phyloP scores from a whole-genome alignment of 2,329 filamentous ascomycete species.

The Fusarium avenaceum region DNA sequence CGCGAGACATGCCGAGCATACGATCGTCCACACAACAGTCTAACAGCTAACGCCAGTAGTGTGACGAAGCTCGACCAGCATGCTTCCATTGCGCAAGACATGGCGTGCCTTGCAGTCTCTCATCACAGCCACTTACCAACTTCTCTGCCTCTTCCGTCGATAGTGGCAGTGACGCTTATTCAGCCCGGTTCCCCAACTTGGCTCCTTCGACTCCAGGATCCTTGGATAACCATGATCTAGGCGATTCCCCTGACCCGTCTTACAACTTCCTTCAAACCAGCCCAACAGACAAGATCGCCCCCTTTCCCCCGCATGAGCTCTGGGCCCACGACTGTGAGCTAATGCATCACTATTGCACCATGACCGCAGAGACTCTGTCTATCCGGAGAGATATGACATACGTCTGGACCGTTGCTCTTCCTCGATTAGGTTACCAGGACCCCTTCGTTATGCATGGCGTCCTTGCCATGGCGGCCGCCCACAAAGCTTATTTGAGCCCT shows the following conservation, averaged over 20 bases:
- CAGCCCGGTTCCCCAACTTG: constrained; percentile 31
- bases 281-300: constrained; percentile 41
- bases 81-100: constrained; percentile 52
- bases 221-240: constrained; percentile 4
- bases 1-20: not conserved
- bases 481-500: constrained; percentile 52
- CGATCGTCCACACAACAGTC: not conserved
- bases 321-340: constrained; percentile 47
- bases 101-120: constrained; percentile 49
- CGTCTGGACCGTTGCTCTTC: constrained; percentile 48
- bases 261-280: constrained; percentile 21
- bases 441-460: constrained; percentile 52
- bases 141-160: constrained; percentile 1
- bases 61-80: constrained; percentile 48
- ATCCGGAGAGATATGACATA: constrained; percentile 43
- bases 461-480: constrained; percentile 48
- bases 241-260: constrained; percentile 20
- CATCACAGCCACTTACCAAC: constrained; percentile 7
- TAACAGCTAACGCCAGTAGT: constrained; percentile 35
- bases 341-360: constrained; percentile 51
- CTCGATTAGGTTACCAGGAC: constrained; percentile 47
- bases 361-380: constrained; percentile 46
- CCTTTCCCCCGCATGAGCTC: constrained; percentile 44
- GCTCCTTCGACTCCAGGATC: constrained; percentile 33
- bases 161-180: not conserved